These are phyloP conservation scores for Colletotrichum chrysophilum DNA, from an alignment of 2,329 filamentous ascomycete species.

Conservation along the genomic window DNA sequence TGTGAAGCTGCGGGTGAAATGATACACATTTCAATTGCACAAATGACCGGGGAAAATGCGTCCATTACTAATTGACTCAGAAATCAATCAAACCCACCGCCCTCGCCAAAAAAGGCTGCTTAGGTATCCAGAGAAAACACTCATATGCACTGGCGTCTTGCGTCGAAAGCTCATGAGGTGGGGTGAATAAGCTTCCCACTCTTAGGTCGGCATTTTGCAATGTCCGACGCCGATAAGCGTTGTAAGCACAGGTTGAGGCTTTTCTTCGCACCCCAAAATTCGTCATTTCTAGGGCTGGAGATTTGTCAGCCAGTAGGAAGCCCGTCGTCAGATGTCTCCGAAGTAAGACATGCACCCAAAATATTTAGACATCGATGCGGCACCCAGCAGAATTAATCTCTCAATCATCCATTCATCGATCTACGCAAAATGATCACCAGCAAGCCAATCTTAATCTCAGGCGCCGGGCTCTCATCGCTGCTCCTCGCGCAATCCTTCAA, in stretches of 20 bases:
- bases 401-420: neutral
- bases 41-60: neutral
- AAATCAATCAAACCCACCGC: too few species aligned
- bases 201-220: neutral
- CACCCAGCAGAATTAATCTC: neutral
- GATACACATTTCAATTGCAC: neutral
- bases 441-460: neutral
- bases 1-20: neutral
- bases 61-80: neutral
- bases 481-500: neutral
- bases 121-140: neutral
- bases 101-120: too few species aligned
- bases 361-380: neutral
- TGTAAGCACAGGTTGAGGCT: neutral
- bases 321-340: neutral
- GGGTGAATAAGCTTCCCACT: neutral
- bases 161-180: neutral
- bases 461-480: neutral
- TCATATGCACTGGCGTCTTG: neutral
- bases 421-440: neutral
- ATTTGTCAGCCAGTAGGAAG: neutral
- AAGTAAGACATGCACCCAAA: neutral
- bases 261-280: neutral
- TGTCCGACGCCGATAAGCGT: neutral
- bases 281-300: neutral